A percentile compares a stretch with the other conserved stretches of the same genome.
Conservation (phyloP, 208 protist species). For the Leishmania braziliensis region DNA sequence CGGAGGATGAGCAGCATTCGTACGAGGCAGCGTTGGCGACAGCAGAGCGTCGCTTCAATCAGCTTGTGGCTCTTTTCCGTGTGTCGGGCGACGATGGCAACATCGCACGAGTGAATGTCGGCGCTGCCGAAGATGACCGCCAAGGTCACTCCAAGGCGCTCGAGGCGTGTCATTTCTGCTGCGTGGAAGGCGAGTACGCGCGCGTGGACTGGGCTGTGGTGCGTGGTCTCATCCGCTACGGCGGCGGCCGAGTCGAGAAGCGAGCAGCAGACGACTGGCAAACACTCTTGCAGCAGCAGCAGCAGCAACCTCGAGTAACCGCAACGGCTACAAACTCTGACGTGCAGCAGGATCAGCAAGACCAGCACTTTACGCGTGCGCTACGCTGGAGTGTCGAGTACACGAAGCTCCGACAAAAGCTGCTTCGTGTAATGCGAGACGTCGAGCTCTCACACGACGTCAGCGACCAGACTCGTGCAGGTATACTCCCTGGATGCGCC, state of each 20-base stretch:
- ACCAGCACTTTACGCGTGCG: background rate
- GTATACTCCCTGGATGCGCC: background rate
- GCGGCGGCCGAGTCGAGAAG: constrained; percentile 63
- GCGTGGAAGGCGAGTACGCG: constrained; percentile 70
- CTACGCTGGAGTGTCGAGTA: constrained; percentile 30
- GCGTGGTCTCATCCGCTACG: constrained; percentile 71
- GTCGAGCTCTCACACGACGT: background rate
- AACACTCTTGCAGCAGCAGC: constrained; percentile 15
- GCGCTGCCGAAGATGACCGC: background rate
- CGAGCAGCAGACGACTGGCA: constrained; percentile 49
- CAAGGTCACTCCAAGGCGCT: background rate
- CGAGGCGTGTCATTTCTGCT: constrained; percentile 46
- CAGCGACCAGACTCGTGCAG: background rate
- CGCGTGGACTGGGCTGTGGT: constrained; percentile 64
- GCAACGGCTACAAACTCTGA: background rate
- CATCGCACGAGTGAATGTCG: background rate
- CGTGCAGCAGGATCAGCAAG: background rate
- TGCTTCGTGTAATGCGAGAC: background rate
- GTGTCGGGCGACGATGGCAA: background rate
- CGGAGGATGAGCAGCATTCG: background rate
- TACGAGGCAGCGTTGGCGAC: constrained; percentile 15
- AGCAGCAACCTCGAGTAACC: background rate
- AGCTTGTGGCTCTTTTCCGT: constrained; percentile 24
- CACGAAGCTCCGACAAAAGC: constrained; percentile 21
- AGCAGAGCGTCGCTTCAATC: constrained; percentile 25